These are phyloP conservation scores for Arthrobotrys musiformis DNA, from an alignment of 2,329 filamentous ascomycete genomes.

Conservation along the genomic window DNA sequence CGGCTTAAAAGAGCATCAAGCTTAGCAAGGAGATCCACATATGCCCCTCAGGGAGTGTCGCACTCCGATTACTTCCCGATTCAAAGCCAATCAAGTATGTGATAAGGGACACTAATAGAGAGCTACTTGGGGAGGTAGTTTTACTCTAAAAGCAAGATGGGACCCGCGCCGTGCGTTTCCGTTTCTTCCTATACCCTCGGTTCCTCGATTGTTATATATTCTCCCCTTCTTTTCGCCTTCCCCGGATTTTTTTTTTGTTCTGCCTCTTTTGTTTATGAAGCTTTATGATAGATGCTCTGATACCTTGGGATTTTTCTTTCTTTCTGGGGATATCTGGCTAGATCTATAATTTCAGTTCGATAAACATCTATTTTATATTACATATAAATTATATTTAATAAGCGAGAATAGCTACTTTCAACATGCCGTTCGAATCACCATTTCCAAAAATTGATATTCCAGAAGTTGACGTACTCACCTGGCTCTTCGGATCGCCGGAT, in stretches of 20 bases:
- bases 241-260: not conserved
- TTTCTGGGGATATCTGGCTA: not conserved
- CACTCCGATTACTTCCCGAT: not conserved
- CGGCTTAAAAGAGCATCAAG: conserved; percentile 9
- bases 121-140: too few species aligned
- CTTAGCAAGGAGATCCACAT: not conserved
- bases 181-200: conserved; percentile 1
- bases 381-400: not conserved
- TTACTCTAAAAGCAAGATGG: not conserved
- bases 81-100: not conserved
- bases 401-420: not conserved
- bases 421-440: conserved; percentile 51
- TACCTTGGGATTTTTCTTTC: too few species aligned
- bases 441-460: conserved; percentile 53
- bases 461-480: conserved; percentile 56
- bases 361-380: not conserved
- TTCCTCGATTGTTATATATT: not conserved
- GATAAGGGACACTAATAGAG: not conserved
- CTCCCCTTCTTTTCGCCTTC: too few species aligned
- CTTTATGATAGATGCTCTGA: not conserved
- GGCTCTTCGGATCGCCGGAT: conserved; percentile 57
- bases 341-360: not conserved
- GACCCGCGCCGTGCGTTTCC: not conserved
- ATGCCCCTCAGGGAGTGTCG: not conserved
- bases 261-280: not conserved